Conservation (phyloP, 345 rosid species). For the Hibiscus mutabilis region DNA sequence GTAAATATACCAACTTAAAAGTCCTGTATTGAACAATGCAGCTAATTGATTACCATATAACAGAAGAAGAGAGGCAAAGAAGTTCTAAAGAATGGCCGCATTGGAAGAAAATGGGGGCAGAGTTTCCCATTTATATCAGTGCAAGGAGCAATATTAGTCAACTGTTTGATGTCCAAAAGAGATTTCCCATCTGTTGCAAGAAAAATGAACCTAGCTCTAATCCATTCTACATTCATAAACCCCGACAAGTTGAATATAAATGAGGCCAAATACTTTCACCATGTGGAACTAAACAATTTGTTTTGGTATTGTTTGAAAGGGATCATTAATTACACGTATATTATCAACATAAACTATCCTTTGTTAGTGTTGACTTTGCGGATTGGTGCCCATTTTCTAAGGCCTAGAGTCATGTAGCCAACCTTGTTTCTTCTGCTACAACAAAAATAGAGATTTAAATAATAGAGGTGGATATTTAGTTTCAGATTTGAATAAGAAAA, state of each 20-base stretch:
- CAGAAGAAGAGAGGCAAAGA: background rate
- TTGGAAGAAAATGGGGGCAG: background rate
- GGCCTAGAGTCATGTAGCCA: conserved; percentile 7
- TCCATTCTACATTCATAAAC: conserved; percentile 4
- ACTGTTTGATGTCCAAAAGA: background rate
- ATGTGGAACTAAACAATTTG: background rate
- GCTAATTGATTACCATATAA: background rate
- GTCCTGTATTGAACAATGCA: background rate
- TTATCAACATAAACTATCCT: background rate
- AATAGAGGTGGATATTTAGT: background rate
- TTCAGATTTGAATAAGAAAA: background rate
- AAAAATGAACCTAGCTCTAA: conserved; percentile 4
- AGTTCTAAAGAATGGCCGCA: background rate
- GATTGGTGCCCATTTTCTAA: background rate
- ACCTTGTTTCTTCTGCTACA: background rate
- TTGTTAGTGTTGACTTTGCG: background rate
- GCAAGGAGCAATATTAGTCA: background rate
- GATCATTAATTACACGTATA: background rate
- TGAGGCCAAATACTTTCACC: background rate
- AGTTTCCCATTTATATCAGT: background rate
- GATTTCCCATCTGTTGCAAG: background rate
- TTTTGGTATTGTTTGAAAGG: background rate
- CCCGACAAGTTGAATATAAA: background rate
- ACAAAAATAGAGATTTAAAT: background rate
- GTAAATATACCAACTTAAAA: background rate